phyloP scores from a whole-genome alignment of 2,329 filamentous ascomycete genomes.

The Colletotrichum abscissum region DNA sequence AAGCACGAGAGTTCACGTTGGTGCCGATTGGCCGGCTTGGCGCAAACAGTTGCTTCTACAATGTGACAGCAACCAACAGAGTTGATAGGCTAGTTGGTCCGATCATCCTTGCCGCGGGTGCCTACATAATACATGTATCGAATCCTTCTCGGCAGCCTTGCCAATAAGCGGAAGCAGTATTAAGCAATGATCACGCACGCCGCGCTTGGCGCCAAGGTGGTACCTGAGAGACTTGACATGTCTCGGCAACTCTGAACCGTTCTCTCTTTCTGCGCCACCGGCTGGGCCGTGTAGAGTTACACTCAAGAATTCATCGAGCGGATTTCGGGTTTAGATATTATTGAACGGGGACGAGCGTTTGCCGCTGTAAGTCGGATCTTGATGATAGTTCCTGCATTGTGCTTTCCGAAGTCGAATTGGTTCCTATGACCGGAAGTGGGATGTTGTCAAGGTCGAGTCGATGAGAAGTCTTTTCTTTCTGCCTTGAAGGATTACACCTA shows the following conservation, averaged over 20 bases:
- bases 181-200: background rate
- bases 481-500: background rate
- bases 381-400: background rate
- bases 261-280: background rate
- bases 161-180: constrained; percentile 28
- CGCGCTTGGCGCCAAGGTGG: background rate
- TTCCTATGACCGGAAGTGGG: background rate
- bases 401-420: background rate
- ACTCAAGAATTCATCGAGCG: background rate
- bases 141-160: constrained; percentile 10
- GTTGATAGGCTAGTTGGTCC: background rate
- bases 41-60: background rate
- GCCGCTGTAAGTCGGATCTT: background rate
- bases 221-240: background rate
- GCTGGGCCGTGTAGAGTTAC: too few species aligned
- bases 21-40: background rate
- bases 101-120: background rate
- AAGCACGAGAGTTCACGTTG: background rate
- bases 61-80: background rate
- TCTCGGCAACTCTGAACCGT: background rate
- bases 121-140: background rate
- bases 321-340: background rate
- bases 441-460: background rate
- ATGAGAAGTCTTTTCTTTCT: background rate
- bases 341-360: background rate